These are phyloP conservation scores for Citeromyces matritensis DNA, from an alignment of 805 yeast genomes.

Conservation along the genomic window DNA sequence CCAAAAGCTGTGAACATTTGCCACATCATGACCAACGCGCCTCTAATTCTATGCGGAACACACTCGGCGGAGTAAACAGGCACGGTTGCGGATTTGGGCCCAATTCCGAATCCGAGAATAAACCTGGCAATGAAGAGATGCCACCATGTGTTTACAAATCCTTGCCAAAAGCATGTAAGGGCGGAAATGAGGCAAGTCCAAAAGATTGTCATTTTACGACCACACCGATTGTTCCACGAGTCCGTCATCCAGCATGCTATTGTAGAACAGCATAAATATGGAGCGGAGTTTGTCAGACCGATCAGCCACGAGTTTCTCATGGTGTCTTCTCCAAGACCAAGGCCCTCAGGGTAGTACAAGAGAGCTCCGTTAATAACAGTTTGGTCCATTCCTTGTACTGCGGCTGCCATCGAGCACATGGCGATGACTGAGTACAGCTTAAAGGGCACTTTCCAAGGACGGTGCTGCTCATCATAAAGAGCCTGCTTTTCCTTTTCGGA, in stretches of 20 bases:
- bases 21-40: conserved; percentile 62
- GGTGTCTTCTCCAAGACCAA: conserved; percentile 32
- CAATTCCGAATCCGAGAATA: conserved; percentile 52
- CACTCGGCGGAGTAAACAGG: conserved; percentile 63
- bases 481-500: conserved; percentile 38
- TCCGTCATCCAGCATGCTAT: conserved; percentile 56
- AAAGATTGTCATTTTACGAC: conserved; percentile 56
- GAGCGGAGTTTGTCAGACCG: conserved; percentile 58
- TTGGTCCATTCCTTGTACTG: conserved; percentile 73
- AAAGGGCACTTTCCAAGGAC: conserved; percentile 27
- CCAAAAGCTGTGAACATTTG: conserved; percentile 66
- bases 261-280: conserved; percentile 48
- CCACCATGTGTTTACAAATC: conserved; percentile 48
- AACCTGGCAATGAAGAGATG: conserved; percentile 55
- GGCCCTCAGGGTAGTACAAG: conserved; percentile 38
- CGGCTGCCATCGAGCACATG: conserved; percentile 65
- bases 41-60: conserved; percentile 46
- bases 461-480: conserved; percentile 27
- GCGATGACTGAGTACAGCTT: conserved; percentile 41
- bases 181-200: conserved; percentile 47
- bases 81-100: conserved; percentile 64
- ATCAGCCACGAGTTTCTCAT: conserved; percentile 37
- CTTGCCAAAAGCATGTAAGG: conserved; percentile 56
- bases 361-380: conserved; percentile 63
- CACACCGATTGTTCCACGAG: conserved; percentile 34